A percentile compares a stretch with the other conserved stretches of the same genome.
Evolutionary conservation across 352 stramenopile genomes (phyloP).

Genomic region (Globisporangium takayamanum): DNA sequence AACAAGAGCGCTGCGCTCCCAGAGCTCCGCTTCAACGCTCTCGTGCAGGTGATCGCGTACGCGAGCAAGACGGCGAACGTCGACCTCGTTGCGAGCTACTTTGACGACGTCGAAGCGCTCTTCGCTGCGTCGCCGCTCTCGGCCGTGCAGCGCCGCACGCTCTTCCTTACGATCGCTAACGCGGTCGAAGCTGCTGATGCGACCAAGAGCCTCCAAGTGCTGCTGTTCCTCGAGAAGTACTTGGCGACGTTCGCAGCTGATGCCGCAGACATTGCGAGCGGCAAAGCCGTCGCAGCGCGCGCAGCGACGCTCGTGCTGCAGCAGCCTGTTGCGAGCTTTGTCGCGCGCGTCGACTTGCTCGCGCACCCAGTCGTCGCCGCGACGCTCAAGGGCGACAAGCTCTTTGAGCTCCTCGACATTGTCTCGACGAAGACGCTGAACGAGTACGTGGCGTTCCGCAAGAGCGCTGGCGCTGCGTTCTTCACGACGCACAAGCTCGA

Average conservation of each 20-base stretch:
- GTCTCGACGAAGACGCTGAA: slow-evolving; percentile 89
- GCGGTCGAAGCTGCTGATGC: slow-evolving; percentile 32
- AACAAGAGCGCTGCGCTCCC: slow-evolving; percentile 61
- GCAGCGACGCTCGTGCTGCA: slow-evolving; percentile 83
- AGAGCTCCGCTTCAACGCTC: slow-evolving; percentile 59
- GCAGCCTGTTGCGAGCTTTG: slow-evolving; percentile 88
- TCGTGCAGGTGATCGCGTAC: slow-evolving; percentile 55
- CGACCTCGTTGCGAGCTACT: slow-evolving; percentile 61
- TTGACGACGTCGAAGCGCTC: slow-evolving; percentile 55
- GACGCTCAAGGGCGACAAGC: slow-evolving; percentile 57
- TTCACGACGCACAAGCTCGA: slow-evolving; percentile 55
- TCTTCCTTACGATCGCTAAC: slow-evolving; percentile 69
- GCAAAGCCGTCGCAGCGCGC: slow-evolving; percentile 74
- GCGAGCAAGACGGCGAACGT: slow-evolving; percentile 51
- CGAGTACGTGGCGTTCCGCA: slow-evolving; percentile 85
- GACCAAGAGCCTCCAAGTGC: slow-evolving; percentile 42
- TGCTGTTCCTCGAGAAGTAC: slow-evolving; percentile 77
- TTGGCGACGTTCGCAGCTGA: slow-evolving; percentile 49
- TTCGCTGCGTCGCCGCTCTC: slow-evolving; percentile 39
- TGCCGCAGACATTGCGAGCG: slow-evolving; percentile 44
- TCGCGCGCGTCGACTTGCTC: slow-evolving; percentile 84
- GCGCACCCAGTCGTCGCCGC: slow-evolving; percentile 70
- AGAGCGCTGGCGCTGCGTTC: slow-evolving; percentile 48
- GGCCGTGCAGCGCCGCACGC: slow-evolving; percentile 38
- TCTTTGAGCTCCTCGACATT: slow-evolving; percentile 89